Evolutionary conservation across 176 grass and related monocot species (phyloP).

Genomic region (Cocos nucifera): DNA sequence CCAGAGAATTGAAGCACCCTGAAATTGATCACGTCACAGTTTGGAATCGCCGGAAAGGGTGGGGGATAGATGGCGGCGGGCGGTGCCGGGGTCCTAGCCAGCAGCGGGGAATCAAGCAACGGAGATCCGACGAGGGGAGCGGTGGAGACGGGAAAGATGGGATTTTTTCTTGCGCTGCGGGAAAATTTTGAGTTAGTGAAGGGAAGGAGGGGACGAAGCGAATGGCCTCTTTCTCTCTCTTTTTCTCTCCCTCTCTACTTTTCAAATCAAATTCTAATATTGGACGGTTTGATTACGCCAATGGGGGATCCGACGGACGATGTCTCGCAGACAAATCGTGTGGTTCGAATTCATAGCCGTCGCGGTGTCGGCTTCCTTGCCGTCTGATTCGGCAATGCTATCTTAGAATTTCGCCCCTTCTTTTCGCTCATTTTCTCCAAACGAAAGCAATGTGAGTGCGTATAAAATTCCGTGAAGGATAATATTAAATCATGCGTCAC

Average conservation of each 20-base stretch:
- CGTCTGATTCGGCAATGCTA: constrained; percentile 35
- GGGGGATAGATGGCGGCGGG: not conserved
- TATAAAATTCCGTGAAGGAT: no score
- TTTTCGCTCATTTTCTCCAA: no score
- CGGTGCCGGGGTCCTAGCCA: constrained; percentile 20
- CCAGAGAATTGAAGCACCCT: not conserved
- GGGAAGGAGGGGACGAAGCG: constrained; percentile 27
- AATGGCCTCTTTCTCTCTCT: constrained; percentile 28
- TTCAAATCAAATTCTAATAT: constrained; percentile 95
- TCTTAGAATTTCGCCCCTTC: no score
- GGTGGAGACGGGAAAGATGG: constrained; percentile 1
- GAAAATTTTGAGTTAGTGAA: constrained; percentile 29
- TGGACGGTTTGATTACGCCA: constrained; percentile 49
- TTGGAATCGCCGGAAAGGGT: not conserved
- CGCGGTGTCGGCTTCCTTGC: constrained; percentile 23
- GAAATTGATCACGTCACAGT: constrained; percentile 27
- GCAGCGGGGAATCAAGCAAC: constrained; percentile 12
- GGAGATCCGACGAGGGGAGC: constrained; percentile 20
- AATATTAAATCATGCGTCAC: no score
- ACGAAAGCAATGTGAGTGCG: no score
- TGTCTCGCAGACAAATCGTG: constrained; percentile 4
- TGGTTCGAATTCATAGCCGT: constrained; percentile 76
- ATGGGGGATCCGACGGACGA: constrained; percentile 25
- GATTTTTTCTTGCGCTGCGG: constrained; percentile 7
- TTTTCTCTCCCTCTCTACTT: constrained; percentile 74